Conservation (phyloP, 129 eudicot species). For the Lactuca sativa region DNA sequence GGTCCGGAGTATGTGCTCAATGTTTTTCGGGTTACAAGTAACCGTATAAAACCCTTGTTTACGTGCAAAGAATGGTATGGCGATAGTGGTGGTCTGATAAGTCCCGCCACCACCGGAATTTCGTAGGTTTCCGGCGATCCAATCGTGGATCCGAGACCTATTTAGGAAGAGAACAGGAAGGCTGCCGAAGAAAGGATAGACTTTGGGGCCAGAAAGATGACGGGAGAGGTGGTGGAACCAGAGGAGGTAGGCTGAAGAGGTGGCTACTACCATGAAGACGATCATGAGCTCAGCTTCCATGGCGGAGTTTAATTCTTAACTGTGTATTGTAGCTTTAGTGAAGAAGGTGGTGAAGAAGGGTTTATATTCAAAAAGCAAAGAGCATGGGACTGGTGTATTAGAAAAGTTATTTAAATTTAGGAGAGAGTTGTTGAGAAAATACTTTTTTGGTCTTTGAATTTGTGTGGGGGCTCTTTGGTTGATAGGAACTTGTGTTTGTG, state of each 20-base stretch:
- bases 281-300: slow-evolving; percentile 47
- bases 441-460: slow-evolving; percentile 30
- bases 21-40: slow-evolving; percentile 76
- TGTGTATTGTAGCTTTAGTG: not conserved
- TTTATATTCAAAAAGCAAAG: slow-evolving; percentile 29
- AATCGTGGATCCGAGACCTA: slow-evolving; percentile 67
- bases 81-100: slow-evolving; percentile 72
- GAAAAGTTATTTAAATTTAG: slow-evolving; percentile 34
- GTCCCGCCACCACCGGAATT: slow-evolving; percentile 47
- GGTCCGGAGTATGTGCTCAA: slow-evolving; percentile 70
- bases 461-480: slow-evolving; percentile 34
- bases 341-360: slow-evolving; percentile 22
- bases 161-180: slow-evolving; percentile 58
- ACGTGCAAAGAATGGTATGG: slow-evolving; percentile 68
- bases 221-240: slow-evolving; percentile 67
- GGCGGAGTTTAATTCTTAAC: slow-evolving; percentile 7
- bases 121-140: slow-evolving; percentile 72
- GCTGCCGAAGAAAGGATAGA: slow-evolving; percentile 69
- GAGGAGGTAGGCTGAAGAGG: slow-evolving; percentile 53
- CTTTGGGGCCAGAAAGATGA: slow-evolving; percentile 58
- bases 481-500: slow-evolving; percentile 34
- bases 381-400: slow-evolving; percentile 25
- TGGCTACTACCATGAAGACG: slow-evolving; percentile 42
- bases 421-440: slow-evolving; percentile 60
- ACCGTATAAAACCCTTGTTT: slow-evolving; percentile 81